Percentiles rank a stretch among this genome's conserved stretches.
Conservation (phyloP, 345 rosid species). For the Lepidium sativum region DNA sequence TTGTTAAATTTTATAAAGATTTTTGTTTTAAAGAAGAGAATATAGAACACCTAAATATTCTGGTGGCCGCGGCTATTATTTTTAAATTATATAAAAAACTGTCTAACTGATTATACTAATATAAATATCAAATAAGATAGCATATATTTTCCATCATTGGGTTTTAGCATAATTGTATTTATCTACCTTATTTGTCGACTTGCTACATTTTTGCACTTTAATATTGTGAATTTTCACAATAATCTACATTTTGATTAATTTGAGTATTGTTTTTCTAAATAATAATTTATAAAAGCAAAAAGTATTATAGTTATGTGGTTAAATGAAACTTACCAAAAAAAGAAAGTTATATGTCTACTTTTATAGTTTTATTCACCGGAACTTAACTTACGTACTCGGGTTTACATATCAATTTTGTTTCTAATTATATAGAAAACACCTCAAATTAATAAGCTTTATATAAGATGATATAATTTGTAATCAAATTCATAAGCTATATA, state of each 20-base stretch:
- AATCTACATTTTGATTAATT: background rate
- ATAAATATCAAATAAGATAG: background rate
- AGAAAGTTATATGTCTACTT: too few species aligned
- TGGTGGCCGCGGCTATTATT: slow-evolving; percentile 1
- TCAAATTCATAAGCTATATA: background rate
- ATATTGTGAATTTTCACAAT: background rate
- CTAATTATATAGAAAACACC: background rate
- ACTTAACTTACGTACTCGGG: too few species aligned
- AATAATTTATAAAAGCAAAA: too few species aligned
- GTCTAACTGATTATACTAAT: background rate
- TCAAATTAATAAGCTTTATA: background rate
- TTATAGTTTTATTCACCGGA: too few species aligned
- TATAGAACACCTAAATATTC: slow-evolving; percentile 24
- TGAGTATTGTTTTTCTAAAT: background rate
- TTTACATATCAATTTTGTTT: too few species aligned
- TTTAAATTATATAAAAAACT: background rate
- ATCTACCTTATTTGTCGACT: background rate
- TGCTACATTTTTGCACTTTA: background rate
- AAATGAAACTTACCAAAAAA: too few species aligned
- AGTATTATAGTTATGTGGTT: too few species aligned
- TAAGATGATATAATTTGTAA: too few species aligned
- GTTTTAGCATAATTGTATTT: background rate
- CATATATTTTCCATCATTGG: background rate
- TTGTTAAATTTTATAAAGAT: background rate
- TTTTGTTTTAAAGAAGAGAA: background rate